A percentile compares a stretch with the other conserved stretches of the same genome.
phyloP scores from a whole-genome alignment of 345 rosid species.

The Euphorbia peplus region DNA sequence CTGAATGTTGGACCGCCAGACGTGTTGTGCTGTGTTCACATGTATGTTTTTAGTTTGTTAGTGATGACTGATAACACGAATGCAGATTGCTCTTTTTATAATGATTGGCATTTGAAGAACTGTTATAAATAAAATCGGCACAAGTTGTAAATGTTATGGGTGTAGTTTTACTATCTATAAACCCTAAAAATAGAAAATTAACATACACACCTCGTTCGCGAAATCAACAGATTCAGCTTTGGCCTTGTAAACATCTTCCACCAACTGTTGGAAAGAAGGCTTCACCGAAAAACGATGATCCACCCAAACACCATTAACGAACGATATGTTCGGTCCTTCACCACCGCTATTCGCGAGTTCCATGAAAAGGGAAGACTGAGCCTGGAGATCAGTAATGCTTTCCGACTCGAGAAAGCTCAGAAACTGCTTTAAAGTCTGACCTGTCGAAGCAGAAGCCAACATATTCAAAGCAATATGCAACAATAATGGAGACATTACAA shows the following conservation, averaged over 20 bases:
- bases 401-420: not conserved
- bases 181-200: not conserved
- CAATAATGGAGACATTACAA: conserved; percentile 25
- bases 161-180: too few species aligned
- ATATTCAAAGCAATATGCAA: conserved; percentile 20
- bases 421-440: not conserved
- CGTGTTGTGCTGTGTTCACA: too few species aligned
- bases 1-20: too few species aligned
- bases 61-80: too few species aligned
- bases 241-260: conserved; percentile 16
- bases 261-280: conserved; percentile 8
- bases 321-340: conserved; percentile 7
- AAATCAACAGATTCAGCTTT: conserved; percentile 15
- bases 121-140: too few species aligned
- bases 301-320: conserved; percentile 19
- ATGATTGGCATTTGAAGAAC: too few species aligned
- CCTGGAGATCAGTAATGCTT: not conserved
- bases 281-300: conserved; percentile 7
- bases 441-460: conserved; percentile 19
- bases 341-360: not conserved
- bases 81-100: too few species aligned
- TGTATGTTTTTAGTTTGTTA: too few species aligned
- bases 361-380: not conserved
- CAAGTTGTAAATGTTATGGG: too few species aligned
- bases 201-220: conserved; percentile 25